A percentile compares a stretch with the other conserved stretches of the same genome.
Conservation (phyloP, 1,139 yeast species). For the Debaryomyces udenii region DNA sequence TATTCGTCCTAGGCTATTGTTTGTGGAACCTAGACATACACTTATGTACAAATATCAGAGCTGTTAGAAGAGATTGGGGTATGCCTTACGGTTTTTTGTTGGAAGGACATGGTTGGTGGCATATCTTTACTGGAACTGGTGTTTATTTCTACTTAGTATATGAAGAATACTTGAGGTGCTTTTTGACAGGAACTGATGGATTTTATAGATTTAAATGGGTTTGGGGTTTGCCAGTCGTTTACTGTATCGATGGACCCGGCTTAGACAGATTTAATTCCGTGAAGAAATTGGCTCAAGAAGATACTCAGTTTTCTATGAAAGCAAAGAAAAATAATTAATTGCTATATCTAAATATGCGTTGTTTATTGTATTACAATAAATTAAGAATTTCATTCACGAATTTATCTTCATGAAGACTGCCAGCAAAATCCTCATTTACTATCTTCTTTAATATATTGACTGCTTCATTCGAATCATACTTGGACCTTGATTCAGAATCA, state of each 20-base stretch:
- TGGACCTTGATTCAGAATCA: constrained; percentile 33
- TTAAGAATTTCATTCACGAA: constrained; percentile 46
- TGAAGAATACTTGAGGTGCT: constrained; percentile 69
- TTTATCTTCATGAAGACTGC: constrained; percentile 32
- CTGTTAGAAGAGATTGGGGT: constrained; percentile 66
- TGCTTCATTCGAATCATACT: constrained; percentile 36
- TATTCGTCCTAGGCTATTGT: constrained; percentile 72
- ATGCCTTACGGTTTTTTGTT: constrained; percentile 86
- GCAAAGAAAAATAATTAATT: constrained; percentile 14
- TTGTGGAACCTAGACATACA: constrained; percentile 88
- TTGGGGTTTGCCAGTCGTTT: constrained; percentile 42
- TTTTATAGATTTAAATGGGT: constrained; percentile 58
- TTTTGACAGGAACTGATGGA: constrained; percentile 54
- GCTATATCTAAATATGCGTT: constrained; percentile 1
- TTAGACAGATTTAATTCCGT: constrained; percentile 25
- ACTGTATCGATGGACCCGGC: constrained; percentile 35
- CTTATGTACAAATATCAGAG: constrained; percentile 67
- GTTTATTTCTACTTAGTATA: constrained; percentile 61
- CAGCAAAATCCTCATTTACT: constrained; percentile 28
- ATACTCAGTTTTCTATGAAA: constrained; percentile 14
- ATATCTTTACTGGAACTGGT: constrained; percentile 80
- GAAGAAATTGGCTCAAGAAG: constrained; percentile 24
- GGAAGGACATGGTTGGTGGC: constrained; percentile 99
- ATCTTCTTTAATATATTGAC: constrained; percentile 41
- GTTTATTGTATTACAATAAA: constrained; percentile 20